A percentile compares a stretch with the other conserved stretches of the same genome.
phyloP scores from a whole-genome alignment of 2,329 filamentous ascomycete genomes.

The Cadophora malorum region DNA sequence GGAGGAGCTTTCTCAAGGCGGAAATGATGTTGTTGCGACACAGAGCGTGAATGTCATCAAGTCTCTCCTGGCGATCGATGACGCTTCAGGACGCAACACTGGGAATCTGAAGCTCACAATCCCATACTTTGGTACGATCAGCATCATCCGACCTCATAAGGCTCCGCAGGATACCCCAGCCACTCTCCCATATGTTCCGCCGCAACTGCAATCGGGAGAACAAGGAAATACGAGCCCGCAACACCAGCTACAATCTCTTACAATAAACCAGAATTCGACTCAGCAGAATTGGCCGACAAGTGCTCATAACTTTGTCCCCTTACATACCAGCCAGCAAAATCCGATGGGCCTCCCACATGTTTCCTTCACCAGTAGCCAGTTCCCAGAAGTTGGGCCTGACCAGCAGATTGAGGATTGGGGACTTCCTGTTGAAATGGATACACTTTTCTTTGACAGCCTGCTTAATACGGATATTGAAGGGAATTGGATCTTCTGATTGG shows the following conservation, averaged over 20 bases:
- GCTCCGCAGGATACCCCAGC: not conserved
- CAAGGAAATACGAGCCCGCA: not conserved
- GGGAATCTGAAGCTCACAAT: slow-evolving; percentile 43
- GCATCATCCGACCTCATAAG: slow-evolving; percentile 35
- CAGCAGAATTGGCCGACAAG: slow-evolving; percentile 21
- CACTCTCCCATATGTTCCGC: not conserved
- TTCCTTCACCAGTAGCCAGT: slow-evolving; percentile 40
- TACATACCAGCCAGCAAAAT: not conserved
- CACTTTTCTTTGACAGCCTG: slow-evolving; percentile 43
- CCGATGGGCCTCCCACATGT: slow-evolving; percentile 14
- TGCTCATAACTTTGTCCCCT: not conserved
- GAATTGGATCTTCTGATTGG: slow-evolving; percentile 40
- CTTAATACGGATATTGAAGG: slow-evolving; percentile 44
- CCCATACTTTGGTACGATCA: slow-evolving; percentile 45
- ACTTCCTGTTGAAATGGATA: slow-evolving; percentile 36
- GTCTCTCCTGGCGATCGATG: slow-evolving; percentile 39
- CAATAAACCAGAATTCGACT: slow-evolving; percentile 12
- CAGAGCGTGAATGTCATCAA: slow-evolving; percentile 43
- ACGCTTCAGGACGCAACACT: slow-evolving; percentile 26
- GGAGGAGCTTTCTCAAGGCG: slow-evolving; percentile 31
- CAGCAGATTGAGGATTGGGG: slow-evolving; percentile 37
- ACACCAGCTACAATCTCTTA: slow-evolving; percentile 7
- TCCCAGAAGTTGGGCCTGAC: slow-evolving; percentile 31
- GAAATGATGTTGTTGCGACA: slow-evolving; percentile 37
- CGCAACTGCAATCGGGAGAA: not conserved